Base-by-base conservation (phyloP, 805 yeast genomes). In the Soucietia sequanensis region DNA sequence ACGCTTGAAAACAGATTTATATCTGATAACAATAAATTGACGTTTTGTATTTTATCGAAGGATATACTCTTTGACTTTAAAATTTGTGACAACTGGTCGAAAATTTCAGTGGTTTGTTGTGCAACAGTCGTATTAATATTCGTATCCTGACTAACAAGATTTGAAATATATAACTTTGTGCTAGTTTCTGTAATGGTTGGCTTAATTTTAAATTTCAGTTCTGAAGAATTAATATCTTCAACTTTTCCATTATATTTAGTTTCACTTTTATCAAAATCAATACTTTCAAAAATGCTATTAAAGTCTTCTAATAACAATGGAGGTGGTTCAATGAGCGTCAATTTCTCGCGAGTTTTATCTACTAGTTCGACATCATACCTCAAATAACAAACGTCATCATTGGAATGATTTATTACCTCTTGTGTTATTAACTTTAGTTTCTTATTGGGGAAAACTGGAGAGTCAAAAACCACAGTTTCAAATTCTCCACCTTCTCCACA, bases 401-500 rank as follows among this genome's bases (percentile, higher is more conserved):
- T 70, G 1, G 80, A 62, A 41, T 72, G 80, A 13, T 68, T 55
- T 1, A 76, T 60, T 1, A 73, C 55, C 19, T 65, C 51, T 11
- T 54, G 54, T 2, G 69, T 62, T 1, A 47, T 55, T 12, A 84
- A 58, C 6, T 59, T 62, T 28, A 82, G 55, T 34, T 56, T 62
- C 24, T 76, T 79, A 30, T 74, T 65, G 21, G 62, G 63, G 62
- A 91, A 93, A 41, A 87, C 81, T 0, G 96, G 95, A 1, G 95
- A 87, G 58, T 93, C 96, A 19, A 93, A 66, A 2, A 91, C 98
- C 46, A 91, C 65, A 0, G 96, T 83, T 57, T 93, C 99, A 58
- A 88, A 93, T 58, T 93, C 99, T 1, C 99, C 99, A 22, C 99
- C 99, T 66, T 93, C 99, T 10, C 99, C 99, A 64, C 99, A 93